Evolutionary conservation across 2,329 filamentous ascomycete species (phyloP), one percentile per base, ranked within the genome.

Genomic region (Aspergillus tubingensis): DNA sequence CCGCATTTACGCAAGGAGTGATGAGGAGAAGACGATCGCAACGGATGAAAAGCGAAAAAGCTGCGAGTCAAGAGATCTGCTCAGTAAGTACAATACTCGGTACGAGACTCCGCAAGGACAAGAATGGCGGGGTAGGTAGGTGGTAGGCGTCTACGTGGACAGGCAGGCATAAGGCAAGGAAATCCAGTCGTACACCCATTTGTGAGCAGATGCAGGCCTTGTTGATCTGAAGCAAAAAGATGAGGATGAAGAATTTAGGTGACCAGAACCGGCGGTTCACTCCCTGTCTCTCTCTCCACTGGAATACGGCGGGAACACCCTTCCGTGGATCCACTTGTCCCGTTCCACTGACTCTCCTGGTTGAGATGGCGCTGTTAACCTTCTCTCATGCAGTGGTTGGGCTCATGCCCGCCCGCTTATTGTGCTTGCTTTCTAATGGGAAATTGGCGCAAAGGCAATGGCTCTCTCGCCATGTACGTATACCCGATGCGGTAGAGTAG

Each of bases 1-100:
- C 64, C 64, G 64, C 64, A 66, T 57, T 65, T 44, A 65, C 58
- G 57, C 60, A 62, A 66, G 62, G 57, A 56, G 50, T 30, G 58
- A n/a, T n/a, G 36, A n/a, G 32, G 32, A 36, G 32, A 36, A 23
- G 56, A 53, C 56, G 48, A 44, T 23, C 19, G 41, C 41, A 44
- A 11, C 41, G 19, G 41, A 44, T 44, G 17, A 43, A n/a, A 8
- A 19, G 23, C 19, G 17, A 44, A 2, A 21, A 5, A 17, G 41
- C 19, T 44, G 21, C 32, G n/a, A 44, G 10, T 44, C 17, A 44
- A 36, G 32, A 36, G 32, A 36, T 36, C 32, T 36, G 32, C 32
- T 13, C 32, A 36, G 11, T 36, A 32, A 32, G 30, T 32, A 32
- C 10, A 27, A 11, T 30, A 30, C n/a, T 21, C 10, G 4, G 13